Conservation (phyloP, 2,329 filamentous ascomycete species). For the Fusarium cyanostomum region DNA sequence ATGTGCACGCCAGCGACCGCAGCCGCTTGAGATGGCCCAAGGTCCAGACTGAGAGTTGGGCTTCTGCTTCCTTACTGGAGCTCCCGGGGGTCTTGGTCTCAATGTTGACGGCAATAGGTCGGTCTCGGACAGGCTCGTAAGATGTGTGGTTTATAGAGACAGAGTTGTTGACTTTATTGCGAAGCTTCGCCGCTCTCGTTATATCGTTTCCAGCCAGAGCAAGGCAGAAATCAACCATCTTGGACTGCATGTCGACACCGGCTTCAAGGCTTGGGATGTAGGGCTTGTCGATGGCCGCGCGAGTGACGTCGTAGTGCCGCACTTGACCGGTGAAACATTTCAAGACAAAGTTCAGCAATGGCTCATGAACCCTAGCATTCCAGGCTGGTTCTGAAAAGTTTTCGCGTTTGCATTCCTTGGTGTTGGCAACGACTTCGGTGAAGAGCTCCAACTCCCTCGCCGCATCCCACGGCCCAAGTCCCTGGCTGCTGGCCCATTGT, state of each 20-base stretch:
- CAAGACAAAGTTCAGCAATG: background rate
- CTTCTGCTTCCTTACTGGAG: background rate
- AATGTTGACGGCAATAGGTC: constrained; percentile 9
- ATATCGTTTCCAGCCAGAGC: background rate
- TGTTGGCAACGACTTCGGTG: background rate
- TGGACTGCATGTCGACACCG: background rate
- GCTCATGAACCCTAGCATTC: constrained; percentile 4
- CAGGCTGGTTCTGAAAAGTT: constrained; percentile 8
- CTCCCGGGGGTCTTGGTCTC: constrained; percentile 9
- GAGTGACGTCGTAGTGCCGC: constrained; percentile 5
- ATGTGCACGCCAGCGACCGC: background rate
- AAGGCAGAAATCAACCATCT: constrained; percentile 10
- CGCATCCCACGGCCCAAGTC: background rate
- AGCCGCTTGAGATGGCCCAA: constrained; percentile 5
- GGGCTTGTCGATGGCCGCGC: constrained; percentile 2
- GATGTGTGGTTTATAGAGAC: constrained; percentile 14
- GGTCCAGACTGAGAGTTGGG: constrained; percentile 8
- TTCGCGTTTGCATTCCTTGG: background rate
- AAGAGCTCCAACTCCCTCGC: background rate
- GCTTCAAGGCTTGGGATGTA: background rate
- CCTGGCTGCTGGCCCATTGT: background rate
- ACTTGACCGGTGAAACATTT: background rate
- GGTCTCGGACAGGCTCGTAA: background rate
- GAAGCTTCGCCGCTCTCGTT: background rate
- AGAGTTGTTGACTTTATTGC: background rate